phyloP scores from a whole-genome alignment of 306 rosid genomes.

The Fragaria ananassa region DNA sequence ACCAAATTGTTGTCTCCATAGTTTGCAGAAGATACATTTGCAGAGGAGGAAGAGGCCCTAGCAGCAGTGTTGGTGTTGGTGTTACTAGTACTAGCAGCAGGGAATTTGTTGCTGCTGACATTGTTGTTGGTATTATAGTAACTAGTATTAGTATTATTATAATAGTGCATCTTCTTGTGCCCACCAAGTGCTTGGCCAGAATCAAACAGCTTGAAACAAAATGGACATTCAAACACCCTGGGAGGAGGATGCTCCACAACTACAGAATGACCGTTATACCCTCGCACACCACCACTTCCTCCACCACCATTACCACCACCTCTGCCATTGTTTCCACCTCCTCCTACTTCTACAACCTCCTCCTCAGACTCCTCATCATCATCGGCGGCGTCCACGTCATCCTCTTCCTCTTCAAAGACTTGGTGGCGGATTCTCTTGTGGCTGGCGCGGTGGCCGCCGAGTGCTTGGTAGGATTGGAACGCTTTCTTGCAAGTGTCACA shows the following conservation, averaged over 20 bases:
- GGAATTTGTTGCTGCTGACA: not conserved
- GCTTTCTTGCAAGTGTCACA: constrained; percentile 45
- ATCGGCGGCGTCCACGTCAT: not conserved
- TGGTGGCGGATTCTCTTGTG: constrained; percentile 34
- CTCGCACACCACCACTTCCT: not conserved
- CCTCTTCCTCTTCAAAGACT: not conserved
- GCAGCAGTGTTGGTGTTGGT: not conserved
- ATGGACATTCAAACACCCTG: constrained; percentile 32
- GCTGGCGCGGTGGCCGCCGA: constrained; percentile 59
- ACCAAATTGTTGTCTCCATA: constrained; percentile 12
- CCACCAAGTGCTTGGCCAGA: constrained; percentile 64
- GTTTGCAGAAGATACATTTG: constrained; percentile 7
- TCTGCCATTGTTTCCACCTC: not conserved
- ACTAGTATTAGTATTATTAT: not conserved
- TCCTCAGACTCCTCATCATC: constrained; percentile 11
- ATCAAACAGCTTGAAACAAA: constrained; percentile 41
- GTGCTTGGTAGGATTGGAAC: constrained; percentile 52
- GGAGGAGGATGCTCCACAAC: constrained; percentile 12
- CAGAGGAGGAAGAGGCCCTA: not conserved
- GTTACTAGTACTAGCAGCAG: not conserved
- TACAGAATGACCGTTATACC: not conserved
- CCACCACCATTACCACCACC: not conserved
- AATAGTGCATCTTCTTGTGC: constrained; percentile 56
- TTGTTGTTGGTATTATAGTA: not conserved
- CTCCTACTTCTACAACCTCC: not conserved